Base-by-base conservation (phyloP, 345 rosid genomes). In the Diplotaxis tenuifolia region DNA sequence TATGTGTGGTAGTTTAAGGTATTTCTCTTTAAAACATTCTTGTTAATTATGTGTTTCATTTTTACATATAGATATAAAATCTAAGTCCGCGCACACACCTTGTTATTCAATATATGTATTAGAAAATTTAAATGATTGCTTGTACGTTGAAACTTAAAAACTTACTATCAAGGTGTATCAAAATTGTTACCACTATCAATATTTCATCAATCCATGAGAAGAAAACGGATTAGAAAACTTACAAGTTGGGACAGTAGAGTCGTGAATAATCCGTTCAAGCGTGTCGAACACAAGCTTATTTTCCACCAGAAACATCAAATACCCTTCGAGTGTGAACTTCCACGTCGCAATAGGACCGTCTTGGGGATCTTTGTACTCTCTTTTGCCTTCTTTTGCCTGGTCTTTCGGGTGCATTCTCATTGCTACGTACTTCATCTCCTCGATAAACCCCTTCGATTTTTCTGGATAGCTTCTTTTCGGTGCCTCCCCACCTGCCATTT, bases 361-460 rank as follows among this genome's bases (percentile, higher is more conserved):
- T 21, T 20, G 58, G 27, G 58, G 58, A 53, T 27, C 23, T 54
- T 4, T 54, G 29, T 28, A 54, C 58, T 54, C 58, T 54, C 58
- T 21, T 21, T 21, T 5, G 4, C 58, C 58, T 54, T 54, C 58
- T 21, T 54, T 54, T 54, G 58, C 14, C 15, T 21, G 58, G 6
- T 6, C n/a, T 54, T 15, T 21, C 28, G 58, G 3, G 58, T 54
- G 58, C 58, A 54, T 54, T 54, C n/a, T 54, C 58, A 54, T 54
- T 7, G 58, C 15, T 9, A 54, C 96, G 25, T 84, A 88, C 81
- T 92, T 88, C 96, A 93, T 87, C 88, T 93, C 98, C 82, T 93
- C 93, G 67, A 90, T 89, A 78, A 93, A 90, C 21, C 92, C 98
- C 67, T 93, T 90, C 0, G 88, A 75, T 86, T 54, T 29, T 54